phyloP scores from a whole-genome alignment of 140 eudicot genomes.

The Flaveria floridana region DNA sequence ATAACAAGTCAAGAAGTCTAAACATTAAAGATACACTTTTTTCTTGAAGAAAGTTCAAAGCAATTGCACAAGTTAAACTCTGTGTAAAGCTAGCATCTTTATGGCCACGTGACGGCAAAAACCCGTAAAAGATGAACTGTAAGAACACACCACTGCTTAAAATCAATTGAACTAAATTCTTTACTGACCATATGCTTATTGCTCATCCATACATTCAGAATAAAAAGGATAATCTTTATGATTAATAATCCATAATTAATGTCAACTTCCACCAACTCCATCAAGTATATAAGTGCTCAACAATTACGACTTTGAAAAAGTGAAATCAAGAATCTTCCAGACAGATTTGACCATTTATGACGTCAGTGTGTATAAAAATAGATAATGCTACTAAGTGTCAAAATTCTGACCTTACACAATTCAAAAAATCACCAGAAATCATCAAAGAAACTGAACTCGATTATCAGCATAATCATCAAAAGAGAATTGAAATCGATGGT shows the following conservation, averaged over 20 bases:
- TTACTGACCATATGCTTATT: neutral
- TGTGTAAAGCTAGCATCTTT: conserved; percentile 20
- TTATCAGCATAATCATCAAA: conserved; percentile 45
- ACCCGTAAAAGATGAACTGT: neutral
- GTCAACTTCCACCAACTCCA: conserved; percentile 35
- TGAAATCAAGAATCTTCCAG: conserved; percentile 33
- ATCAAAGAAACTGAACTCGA: conserved; percentile 35
- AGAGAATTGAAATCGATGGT: conserved; percentile 26
- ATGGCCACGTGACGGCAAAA: neutral
- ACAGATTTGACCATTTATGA: conserved; percentile 28
- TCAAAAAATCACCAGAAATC: conserved; percentile 46
- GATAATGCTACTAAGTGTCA: conserved; percentile 15
- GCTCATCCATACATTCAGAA: conserved; percentile 20
- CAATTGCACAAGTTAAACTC: conserved; percentile 15
- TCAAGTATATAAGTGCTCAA: conserved; percentile 13
- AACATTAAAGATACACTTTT: neutral
- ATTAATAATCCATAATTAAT: conserved; percentile 22
- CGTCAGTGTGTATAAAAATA: conserved; percentile 21
- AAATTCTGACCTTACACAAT: conserved; percentile 46
- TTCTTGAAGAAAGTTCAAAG: conserved; percentile 10
- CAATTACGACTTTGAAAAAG: conserved; percentile 14
- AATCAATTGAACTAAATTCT: conserved; percentile 16
- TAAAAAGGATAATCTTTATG: conserved; percentile 12
- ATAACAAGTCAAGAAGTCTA: conserved; percentile 11
- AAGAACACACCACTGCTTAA: conserved; percentile 1